Base-by-base conservation (phyloP, 2,329 filamentous ascomycete species). In the Nannizzia gypsea region DNA sequence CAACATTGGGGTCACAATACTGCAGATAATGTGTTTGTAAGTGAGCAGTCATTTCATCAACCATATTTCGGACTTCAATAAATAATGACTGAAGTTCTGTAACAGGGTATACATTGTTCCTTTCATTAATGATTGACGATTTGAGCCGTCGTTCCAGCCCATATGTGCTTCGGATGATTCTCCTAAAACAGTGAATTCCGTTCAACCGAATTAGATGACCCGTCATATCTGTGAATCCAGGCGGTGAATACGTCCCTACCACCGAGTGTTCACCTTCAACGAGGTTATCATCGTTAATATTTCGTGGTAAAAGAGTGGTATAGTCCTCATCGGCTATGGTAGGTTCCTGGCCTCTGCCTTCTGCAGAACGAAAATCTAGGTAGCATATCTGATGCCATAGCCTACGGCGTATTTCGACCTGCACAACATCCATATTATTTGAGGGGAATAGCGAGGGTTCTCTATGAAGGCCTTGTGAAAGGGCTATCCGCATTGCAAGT, bases 331-430 rank as follows among this genome's bases (percentile, higher is more conserved):
- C 61, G 4, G 59, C 20, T 55, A 62, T 61, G 9, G 61, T 62
- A n/a, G 61, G 61, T 31, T 60, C 61, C 38, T 61, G 61, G 6
- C 61, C 61, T 28, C 44, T 61, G 15, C 54, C 56, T 42, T 62
- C 61, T 11, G 61, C 61, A 15, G 61, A 62, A 13, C 61, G 38
- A 4, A 61, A 62, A 34, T 62, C 61, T 1, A 62, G 56, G 48
- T 62, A 46, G 40, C 61, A 62, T 56, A 62, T 62, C 40, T 62
- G 61, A 55, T 60, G 59, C 61, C 61, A 62, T 11, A 63, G 28
- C 3, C 61, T 38, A 13, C 60, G 61, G 22, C 61, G 58, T 58
- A 60, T 36, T 40, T 61, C 60, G 8, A 61, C 44, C 22, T 63
- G 61, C 13, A 63, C 46, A 6, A 58, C 61, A 26, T 63, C 61